These are phyloP conservation scores for Neoarthrinium moseri DNA, from an alignment of 2,329 filamentous ascomycete genomes.

Conservation along the genomic window DNA sequence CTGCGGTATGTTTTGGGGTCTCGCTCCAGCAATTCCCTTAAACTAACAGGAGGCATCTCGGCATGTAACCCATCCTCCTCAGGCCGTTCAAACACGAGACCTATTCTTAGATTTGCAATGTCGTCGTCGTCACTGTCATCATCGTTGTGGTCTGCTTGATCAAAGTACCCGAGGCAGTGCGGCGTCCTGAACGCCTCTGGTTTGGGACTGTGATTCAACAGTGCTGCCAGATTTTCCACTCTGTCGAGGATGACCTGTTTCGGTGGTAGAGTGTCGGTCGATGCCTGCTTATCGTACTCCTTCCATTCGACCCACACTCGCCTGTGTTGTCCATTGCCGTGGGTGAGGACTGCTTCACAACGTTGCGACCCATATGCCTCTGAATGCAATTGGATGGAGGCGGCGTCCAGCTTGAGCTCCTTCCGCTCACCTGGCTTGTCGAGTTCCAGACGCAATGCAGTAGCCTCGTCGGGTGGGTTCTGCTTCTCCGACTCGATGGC, in stretches of 20 bases:
- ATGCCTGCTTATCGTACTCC: slow-evolving; percentile 38
- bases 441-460: slow-evolving; percentile 37
- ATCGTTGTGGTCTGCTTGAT: slow-evolving; percentile 32
- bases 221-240: slow-evolving; percentile 44
- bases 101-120: slow-evolving; percentile 43
- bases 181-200: slow-evolving; percentile 49
- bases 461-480: slow-evolving; percentile 32
- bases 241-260: slow-evolving; percentile 41
- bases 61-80: slow-evolving; percentile 32
- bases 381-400: slow-evolving; percentile 30
- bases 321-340: slow-evolving; percentile 29
- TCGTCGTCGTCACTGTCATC: slow-evolving; percentile 38
- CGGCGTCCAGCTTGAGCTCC: slow-evolving; percentile 32
- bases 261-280: slow-evolving; percentile 33
- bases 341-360: slow-evolving; percentile 38
- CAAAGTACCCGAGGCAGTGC: slow-evolving; percentile 50
- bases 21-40: slow-evolving; percentile 43
- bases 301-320: slow-evolving; percentile 52
- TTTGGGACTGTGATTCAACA: slow-evolving; percentile 46
- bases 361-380: slow-evolving; percentile 33
- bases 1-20: slow-evolving; percentile 24
- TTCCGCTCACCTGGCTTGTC: slow-evolving; percentile 30
- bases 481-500: slow-evolving; percentile 37
- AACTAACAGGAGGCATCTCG: slow-evolving; percentile 40
- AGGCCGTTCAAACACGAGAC: slow-evolving; percentile 53